Evolutionary conservation across 192 early-diverging fungal species (phyloP), one percentile per base, ranked within the genome.

Genomic region (Lunasporangiospora selenospora): DNA sequence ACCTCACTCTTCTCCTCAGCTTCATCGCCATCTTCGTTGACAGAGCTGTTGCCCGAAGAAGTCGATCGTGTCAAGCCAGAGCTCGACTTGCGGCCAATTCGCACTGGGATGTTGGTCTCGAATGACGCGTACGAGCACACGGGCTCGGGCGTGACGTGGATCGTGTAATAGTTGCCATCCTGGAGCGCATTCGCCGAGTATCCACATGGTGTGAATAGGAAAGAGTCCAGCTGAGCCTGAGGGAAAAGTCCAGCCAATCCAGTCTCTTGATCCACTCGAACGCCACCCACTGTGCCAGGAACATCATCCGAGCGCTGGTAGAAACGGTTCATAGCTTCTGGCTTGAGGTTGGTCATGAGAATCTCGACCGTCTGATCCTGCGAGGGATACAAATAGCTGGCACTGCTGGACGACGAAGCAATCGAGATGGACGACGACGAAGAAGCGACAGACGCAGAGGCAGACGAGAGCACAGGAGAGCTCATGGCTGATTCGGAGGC

Each of bases 121-220:
- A 98, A 97, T 36, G 93, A 95, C n/a, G 97, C 97, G 65, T 99
- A 99, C 19, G 97, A 99, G 89, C 95, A 99, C 58, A 87, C 81
- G n/a, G 86, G 89, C 76, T 99, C 97, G 12, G 97, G 97, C 18
- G 97, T 99, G 16, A 99, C 97, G 60, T 99, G 97, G 75, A 98
- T 93, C 18, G 93, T 99, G 70, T 92, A 99, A 80, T 99, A 95
- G 24, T 85, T 87, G 40, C 91, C 93, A 8, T 89, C 78, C 47
- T 75, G 59, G 3, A 98, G 66, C 6, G 91, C 96, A 69, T 99
- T 99, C 51, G 93, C 87, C 19, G 95, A 97, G 67, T 96, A 99
- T 0, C 97, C 97, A 65, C 97, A 99, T 8, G 97, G 97, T 55
- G 93, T 87, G 76, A 98, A 99, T 46, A 97, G 63, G 65, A 80